These are phyloP conservation scores for Fomitopsis palustris DNA, from an alignment of 1,284 basidiomycete genomes.

Conservation along the genomic window DNA sequence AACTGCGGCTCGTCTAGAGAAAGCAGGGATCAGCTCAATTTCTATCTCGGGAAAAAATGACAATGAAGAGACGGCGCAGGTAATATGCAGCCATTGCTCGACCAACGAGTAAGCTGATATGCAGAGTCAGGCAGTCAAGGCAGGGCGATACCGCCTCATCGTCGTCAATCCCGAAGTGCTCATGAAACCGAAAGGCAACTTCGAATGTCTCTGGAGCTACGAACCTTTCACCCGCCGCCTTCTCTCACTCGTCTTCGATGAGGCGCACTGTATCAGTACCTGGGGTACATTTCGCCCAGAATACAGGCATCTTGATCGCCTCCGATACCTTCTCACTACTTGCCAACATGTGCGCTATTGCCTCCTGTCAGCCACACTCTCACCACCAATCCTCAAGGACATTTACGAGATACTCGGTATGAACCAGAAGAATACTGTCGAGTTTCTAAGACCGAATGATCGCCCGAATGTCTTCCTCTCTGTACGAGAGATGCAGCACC, in stretches of 20 bases:
- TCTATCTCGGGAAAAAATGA: background rate
- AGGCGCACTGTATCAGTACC: conserved; percentile 33
- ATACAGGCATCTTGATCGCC: conserved; percentile 22
- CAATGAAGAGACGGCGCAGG: background rate
- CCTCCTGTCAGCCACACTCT: conserved; percentile 33
- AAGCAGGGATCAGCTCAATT: conserved; percentile 5
- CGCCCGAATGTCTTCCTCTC: conserved; percentile 27
- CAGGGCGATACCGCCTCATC: conserved; percentile 25
- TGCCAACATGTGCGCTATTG: conserved; percentile 27
- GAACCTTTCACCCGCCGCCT: conserved; percentile 20
- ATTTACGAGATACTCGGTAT: conserved; percentile 20
- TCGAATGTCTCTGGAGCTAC: conserved; percentile 25
- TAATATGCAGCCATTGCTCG: background rate
- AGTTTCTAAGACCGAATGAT: conserved; percentile 26
- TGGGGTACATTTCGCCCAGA: conserved; percentile 32
- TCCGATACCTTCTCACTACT: conserved; percentile 25
- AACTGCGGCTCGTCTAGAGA: conserved; percentile 7
- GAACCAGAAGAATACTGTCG: background rate
- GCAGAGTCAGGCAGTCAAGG: conserved; percentile 31
- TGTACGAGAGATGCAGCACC: conserved; percentile 25
- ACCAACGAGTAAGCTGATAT: no score
- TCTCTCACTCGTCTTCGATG: conserved; percentile 30
- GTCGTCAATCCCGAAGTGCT: conserved; percentile 30
- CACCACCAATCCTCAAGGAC: conserved; percentile 21
- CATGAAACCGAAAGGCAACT: conserved; percentile 15